These are phyloP conservation scores for Ampelomyces quisqualis DNA, from an alignment of 2,329 filamentous ascomycete species.

Conservation along the genomic window DNA sequence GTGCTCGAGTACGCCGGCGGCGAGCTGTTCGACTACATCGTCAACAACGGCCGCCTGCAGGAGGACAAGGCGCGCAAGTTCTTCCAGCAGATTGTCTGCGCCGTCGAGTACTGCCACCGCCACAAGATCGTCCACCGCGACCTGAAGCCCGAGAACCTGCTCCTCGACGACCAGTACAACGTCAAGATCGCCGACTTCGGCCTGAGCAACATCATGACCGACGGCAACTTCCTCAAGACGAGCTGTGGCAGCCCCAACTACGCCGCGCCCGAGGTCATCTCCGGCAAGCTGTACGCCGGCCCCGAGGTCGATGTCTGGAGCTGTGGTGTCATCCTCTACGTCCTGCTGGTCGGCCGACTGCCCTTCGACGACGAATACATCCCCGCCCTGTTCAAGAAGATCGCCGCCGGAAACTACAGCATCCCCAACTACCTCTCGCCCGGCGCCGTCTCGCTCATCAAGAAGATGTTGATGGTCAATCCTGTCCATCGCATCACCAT, in stretches of 20 bases:
- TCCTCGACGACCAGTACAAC: slow-evolving; percentile 92
- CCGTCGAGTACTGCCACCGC: slow-evolving; percentile 96
- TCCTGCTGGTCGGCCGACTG: slow-evolving; percentile 65
- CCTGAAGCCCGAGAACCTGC: slow-evolving; percentile 92
- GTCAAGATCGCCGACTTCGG: slow-evolving; percentile 99
- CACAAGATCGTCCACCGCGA: slow-evolving; percentile 99
- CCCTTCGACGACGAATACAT: slow-evolving; percentile 99
- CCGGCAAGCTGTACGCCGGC: slow-evolving; percentile 93
- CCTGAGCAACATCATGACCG: slow-evolving; percentile 99
- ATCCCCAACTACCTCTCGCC: slow-evolving; percentile 88
- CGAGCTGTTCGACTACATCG: slow-evolving; percentile 97
- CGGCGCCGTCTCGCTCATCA: slow-evolving; percentile 79
- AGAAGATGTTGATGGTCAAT: slow-evolving; percentile 92
- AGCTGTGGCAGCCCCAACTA: slow-evolving; percentile 99
- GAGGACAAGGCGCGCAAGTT: slow-evolving; percentile 94
- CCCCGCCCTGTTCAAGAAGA: slow-evolving; percentile 95
- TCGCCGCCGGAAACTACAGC: slow-evolving; percentile 88
- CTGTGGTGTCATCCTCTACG: slow-evolving; percentile 79
- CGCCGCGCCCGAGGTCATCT: slow-evolving; percentile 95
- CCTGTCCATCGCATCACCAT: slow-evolving; percentile 93
- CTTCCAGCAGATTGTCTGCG: slow-evolving; percentile 98
- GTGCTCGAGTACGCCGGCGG: slow-evolving; percentile 96
- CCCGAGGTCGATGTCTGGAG: slow-evolving; percentile 99
- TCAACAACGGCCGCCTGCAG: slow-evolving; percentile 86
- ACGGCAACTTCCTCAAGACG: slow-evolving; percentile 98